Percentiles rank a stretch among this genome's conserved stretches.
phyloP scores from a whole-genome alignment of 306 rosid genomes.

The Begonia masoniana region DNA sequence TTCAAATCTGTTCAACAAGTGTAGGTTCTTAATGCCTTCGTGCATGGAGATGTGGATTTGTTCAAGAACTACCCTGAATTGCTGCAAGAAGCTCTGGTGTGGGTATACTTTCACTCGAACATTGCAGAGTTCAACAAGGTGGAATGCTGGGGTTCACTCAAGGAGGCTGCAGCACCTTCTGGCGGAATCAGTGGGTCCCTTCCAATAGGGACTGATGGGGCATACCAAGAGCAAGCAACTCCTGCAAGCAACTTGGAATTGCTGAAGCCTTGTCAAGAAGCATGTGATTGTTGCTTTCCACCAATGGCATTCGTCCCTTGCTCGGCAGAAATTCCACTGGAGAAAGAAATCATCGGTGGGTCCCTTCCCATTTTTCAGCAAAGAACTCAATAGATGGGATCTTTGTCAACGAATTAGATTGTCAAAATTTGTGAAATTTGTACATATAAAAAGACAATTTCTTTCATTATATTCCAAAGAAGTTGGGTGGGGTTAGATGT shows the following conservation, averaged over 20 bases:
- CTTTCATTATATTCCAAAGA: no score
- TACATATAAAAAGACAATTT: no score
- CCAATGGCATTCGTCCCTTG: constrained; percentile 13
- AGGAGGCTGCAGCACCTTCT: constrained; percentile 33
- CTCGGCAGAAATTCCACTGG: background rate
- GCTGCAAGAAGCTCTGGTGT: constrained; percentile 54
- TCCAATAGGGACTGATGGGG: background rate
- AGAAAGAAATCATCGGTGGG: background rate
- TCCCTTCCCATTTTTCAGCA: background rate
- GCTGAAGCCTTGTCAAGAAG: constrained; percentile 34
- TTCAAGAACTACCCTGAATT: constrained; percentile 60
- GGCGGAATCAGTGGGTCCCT: constrained; percentile 9
- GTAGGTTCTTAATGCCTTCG: constrained; percentile 79
- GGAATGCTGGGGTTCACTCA: constrained; percentile 86
- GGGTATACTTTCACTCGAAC: constrained; percentile 79
- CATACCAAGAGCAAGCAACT: background rate
- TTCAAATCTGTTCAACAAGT: no score
- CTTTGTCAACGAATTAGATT: no score
- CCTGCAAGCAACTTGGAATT: constrained; percentile 20
- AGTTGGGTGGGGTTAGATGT: no score
- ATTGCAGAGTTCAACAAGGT: constrained; percentile 67
- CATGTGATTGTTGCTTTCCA: constrained; percentile 69
- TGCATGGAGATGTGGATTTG: constrained; percentile 55
- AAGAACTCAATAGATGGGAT: background rate
- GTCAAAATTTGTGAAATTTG: no score